Percentiles rank a stretch among this genome's conserved stretches.
These are phyloP conservation scores for Coemansia sp. DNA, from an alignment of 192 early-diverging fungal genomes.

Conservation along the genomic window DNA sequence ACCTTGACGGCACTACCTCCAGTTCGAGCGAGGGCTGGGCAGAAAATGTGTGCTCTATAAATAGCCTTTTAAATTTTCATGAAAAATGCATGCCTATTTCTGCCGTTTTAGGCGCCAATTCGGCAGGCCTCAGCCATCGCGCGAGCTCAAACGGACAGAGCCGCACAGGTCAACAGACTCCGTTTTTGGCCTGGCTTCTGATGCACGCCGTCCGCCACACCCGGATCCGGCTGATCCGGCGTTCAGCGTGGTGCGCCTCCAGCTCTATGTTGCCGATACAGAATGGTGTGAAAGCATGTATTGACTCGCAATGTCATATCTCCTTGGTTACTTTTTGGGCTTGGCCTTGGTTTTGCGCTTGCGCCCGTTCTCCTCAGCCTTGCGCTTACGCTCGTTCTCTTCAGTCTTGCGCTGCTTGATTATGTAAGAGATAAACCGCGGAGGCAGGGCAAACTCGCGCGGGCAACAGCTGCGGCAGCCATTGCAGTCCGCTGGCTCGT, in stretches of 20 bases:
- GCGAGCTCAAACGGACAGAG: not conserved
- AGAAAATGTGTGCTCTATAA: not conserved
- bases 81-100: not conserved
- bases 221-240: not conserved
- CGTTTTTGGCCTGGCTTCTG: not conserved
- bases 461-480: slow-evolving; percentile 19
- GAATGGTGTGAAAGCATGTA: too few relatives aligned
- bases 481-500: not conserved
- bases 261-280: not conserved
- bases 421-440: slow-evolving; percentile 17
- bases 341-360: slow-evolving; percentile 4
- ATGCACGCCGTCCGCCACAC: not conserved
- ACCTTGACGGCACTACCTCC: too few relatives aligned
- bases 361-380: not conserved
- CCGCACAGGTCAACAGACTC: not conserved
- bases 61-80: not conserved
- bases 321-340: slow-evolving; percentile 1
- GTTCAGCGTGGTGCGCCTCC: not conserved
- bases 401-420: slow-evolving; percentile 32
- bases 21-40: not conserved
- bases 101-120: not conserved
- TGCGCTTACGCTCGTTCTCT: too few relatives aligned
- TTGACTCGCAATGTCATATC: not conserved
- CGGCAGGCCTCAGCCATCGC: not conserved
- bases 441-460: slow-evolving; percentile 39